A percentile compares a stretch with the other conserved stretches of the same genome.
phyloP scores from a whole-genome alignment of 148 eudicot genomes.

The Linanthus parryae region DNA sequence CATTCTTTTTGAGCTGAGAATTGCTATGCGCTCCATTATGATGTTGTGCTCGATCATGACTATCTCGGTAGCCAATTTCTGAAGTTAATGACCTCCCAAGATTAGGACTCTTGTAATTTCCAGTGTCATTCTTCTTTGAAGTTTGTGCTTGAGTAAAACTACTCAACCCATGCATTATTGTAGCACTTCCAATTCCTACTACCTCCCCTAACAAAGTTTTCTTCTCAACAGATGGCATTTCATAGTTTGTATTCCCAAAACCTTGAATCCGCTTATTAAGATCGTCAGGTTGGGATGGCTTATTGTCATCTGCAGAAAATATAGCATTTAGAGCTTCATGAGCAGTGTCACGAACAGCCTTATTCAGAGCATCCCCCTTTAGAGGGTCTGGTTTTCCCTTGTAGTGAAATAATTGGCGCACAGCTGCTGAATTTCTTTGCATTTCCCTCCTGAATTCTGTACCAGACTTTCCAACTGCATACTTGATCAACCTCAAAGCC shows the following conservation, averaged over 20 bases:
- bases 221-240: conserved; percentile 60
- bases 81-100: conserved; percentile 69
- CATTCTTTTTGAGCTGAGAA: conserved; percentile 35
- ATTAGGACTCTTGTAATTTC: conserved; percentile 75
- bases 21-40: conserved; percentile 28
- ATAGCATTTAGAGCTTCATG: conserved; percentile 83
- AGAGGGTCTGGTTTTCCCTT: conserved; percentile 76
- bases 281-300: conserved; percentile 46
- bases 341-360: conserved; percentile 85
- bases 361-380: conserved; percentile 84
- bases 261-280: conserved; percentile 70
- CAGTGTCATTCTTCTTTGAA: conserved; percentile 50
- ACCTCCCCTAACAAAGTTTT: conserved; percentile 83
- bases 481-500: conserved; percentile 82
- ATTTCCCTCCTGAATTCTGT: conserved; percentile 86
- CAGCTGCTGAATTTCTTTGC: conserved; percentile 92
- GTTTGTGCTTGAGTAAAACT: conserved; percentile 59
- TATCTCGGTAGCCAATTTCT: conserved; percentile 49
- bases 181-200: conserved; percentile 80
- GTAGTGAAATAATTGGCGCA: conserved; percentile 77
- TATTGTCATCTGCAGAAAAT: conserved; percentile 69
- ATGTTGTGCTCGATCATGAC: conserved; percentile 39
- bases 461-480: conserved; percentile 82
- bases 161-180: conserved; percentile 67
- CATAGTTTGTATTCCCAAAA: conserved; percentile 72